Evolutionary conservation across 2,329 filamentous ascomycete genomes (phyloP).

Genomic region (Bipolaris bicolor): DNA sequence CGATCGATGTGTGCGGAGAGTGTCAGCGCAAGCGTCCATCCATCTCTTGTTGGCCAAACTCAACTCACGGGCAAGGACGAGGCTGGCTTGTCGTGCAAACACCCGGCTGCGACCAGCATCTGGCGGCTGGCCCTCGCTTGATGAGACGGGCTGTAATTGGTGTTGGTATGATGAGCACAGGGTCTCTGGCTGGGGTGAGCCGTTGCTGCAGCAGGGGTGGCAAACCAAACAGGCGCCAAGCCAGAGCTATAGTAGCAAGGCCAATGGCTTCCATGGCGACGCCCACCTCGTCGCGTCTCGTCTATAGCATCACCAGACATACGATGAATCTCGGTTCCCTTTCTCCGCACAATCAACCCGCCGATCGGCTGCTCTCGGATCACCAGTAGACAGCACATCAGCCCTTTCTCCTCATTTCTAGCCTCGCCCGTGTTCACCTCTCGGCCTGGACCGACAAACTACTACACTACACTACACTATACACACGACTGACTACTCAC

Average conservation of each 20-base stretch:
- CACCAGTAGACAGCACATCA: no score
- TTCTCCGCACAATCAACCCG: not conserved
- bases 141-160: constrained; percentile 2
- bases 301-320: not conserved
- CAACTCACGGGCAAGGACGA: not conserved
- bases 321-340: not conserved
- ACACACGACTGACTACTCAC: not conserved
- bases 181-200: constrained; percentile 1
- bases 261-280: not conserved
- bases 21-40: no score
- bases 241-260: not conserved
- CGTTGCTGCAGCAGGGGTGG: not conserved
- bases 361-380: not conserved
- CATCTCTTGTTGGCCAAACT: no score
- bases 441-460: not conserved
- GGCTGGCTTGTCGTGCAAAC: not conserved
- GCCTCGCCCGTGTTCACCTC: not conserved
- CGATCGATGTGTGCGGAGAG: no score
- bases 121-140: not conserved
- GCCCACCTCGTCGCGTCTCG: not conserved
- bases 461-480: no score
- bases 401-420: not conserved
- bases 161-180: not conserved
- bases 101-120: not conserved
- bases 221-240: not conserved